These are phyloP conservation scores for Oryza nivara DNA, from an alignment of 176 grass and related monocot species.

Conservation along the genomic window DNA sequence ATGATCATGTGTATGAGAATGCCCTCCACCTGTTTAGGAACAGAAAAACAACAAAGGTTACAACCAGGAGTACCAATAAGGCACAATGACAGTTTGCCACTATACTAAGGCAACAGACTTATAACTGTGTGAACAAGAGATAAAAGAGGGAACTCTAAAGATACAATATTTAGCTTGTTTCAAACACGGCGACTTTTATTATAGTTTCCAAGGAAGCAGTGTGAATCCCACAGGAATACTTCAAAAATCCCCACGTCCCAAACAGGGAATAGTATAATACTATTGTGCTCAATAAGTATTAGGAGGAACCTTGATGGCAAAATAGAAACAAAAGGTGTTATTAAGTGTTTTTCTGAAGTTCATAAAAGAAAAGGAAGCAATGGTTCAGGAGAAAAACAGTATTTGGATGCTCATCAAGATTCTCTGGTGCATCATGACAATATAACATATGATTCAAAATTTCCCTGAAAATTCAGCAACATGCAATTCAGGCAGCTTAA, in stretches of 20 bases:
- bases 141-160: background rate
- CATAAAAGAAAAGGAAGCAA: background rate
- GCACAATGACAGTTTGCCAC: background rate
- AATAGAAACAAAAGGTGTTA: conserved; percentile 2
- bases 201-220: background rate
- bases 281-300: background rate
- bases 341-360: background rate
- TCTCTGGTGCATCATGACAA: background rate
- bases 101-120: background rate
- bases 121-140: background rate
- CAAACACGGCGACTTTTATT: background rate
- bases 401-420: conserved; percentile 5
- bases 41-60: conserved; percentile 31
- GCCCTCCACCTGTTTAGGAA: conserved; percentile 68
- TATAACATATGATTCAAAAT: background rate
- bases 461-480: background rate
- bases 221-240: background rate
- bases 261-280: background rate
- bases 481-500: background rate
- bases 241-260: background rate
- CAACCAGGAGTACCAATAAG: conserved; percentile 1
- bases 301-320: conserved; percentile 9
- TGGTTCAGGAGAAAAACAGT: background rate
- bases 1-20: conserved; percentile 74
- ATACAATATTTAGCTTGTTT: background rate